Conservation (phyloP, 148 eudicot species). For the Vaccinium myrtillus region DNA sequence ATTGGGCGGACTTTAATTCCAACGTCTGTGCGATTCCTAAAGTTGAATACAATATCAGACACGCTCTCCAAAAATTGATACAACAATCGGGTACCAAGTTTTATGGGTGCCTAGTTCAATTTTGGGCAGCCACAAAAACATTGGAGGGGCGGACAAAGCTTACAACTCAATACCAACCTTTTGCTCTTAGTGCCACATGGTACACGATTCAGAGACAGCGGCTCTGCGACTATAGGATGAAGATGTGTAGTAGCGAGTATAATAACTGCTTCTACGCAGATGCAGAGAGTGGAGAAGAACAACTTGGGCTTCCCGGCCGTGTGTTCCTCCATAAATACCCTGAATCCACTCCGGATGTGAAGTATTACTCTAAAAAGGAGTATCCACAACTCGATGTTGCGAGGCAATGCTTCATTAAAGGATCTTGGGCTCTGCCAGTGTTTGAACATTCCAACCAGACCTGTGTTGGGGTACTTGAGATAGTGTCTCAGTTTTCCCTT, state of each 20-base stretch:
- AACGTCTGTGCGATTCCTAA: too few species aligned
- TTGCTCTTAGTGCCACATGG: too few species aligned
- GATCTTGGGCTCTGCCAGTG: background rate
- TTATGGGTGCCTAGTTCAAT: too few species aligned
- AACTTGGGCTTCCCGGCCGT: background rate
- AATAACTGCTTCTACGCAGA: background rate
- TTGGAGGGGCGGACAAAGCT: background rate
- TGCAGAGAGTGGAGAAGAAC: background rate
- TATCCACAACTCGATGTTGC: background rate
- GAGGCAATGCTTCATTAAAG: background rate
- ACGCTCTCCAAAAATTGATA: too few species aligned
- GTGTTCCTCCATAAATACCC: background rate
- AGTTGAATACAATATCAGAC: too few species aligned
- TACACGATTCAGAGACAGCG: too few species aligned
- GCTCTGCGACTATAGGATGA: background rate
- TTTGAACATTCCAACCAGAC: background rate
- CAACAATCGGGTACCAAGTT: too few species aligned
- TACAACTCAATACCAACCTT: background rate
- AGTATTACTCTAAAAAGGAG: background rate
- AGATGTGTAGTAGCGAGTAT: background rate
- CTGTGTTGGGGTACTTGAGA: constrained; percentile 9
- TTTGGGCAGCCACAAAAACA: background rate
- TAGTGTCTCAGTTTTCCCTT: too few species aligned
- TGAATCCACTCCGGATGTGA: background rate
- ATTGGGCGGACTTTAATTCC: too few species aligned